A percentile compares a stretch with the other conserved stretches of the same genome.
Conservation (phyloP, 441 rosid genomes). For the Bruguiera hainesii region DNA sequence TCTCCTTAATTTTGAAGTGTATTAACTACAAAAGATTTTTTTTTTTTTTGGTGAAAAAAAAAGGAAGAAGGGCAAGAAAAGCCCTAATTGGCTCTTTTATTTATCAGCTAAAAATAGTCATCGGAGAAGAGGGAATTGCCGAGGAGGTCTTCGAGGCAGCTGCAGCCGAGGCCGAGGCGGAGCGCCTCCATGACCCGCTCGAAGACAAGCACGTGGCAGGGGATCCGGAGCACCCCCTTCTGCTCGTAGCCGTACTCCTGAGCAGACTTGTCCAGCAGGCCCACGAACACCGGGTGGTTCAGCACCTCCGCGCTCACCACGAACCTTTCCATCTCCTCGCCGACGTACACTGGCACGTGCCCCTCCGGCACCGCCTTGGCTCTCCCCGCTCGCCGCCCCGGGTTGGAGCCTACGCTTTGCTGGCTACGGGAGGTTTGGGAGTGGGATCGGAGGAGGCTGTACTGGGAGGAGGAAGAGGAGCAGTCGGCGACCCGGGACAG, state of each 20-base stretch:
- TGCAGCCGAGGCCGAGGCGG: slow-evolving; percentile 46
- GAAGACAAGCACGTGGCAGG: slow-evolving; percentile 73
- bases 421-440: slow-evolving; percentile 16
- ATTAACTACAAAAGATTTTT: not conserved
- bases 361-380: slow-evolving; percentile 62
- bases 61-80: not conserved
- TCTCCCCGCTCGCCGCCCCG: slow-evolving; percentile 20
- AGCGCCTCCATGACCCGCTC: slow-evolving; percentile 60
- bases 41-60: not conserved
- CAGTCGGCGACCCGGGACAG: slow-evolving; percentile 75
- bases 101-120: slow-evolving; percentile 16
- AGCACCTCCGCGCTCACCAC: slow-evolving; percentile 76
- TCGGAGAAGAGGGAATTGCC: slow-evolving; percentile 24
- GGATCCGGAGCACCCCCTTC: slow-evolving; percentile 82
- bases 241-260: slow-evolving; percentile 94
- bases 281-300: slow-evolving; percentile 83
- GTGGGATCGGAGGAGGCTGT: slow-evolving; percentile 54
- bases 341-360: slow-evolving; percentile 82
- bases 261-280: slow-evolving; percentile 72
- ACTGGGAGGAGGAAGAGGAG: slow-evolving; percentile 34
- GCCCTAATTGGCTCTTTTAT: not conserved
- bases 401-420: slow-evolving; percentile 19
- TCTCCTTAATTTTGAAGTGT: not conserved
- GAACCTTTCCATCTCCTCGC: slow-evolving; percentile 88
- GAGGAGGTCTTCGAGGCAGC: slow-evolving; percentile 48